These are phyloP conservation scores for Peronospora belbahrii DNA, from an alignment of 352 stramenopile genomes.

Conservation along the genomic window DNA sequence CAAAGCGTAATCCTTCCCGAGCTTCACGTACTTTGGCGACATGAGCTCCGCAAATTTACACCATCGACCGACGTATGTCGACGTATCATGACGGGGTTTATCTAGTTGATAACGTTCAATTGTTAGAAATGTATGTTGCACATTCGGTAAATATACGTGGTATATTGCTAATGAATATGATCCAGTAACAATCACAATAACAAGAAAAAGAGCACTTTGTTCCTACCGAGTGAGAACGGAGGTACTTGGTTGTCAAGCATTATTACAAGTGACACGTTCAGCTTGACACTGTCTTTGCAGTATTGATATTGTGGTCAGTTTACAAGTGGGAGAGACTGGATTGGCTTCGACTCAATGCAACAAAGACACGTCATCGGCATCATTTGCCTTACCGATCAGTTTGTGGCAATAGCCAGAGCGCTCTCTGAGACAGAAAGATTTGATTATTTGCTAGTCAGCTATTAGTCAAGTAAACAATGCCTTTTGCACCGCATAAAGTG, in stretches of 20 bases:
- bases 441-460: too few species aligned
- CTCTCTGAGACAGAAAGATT: too few species aligned
- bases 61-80: slow-evolving; percentile 80
- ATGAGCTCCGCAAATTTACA: slow-evolving; percentile 81
- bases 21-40: slow-evolving; percentile 42
- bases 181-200: not conserved
- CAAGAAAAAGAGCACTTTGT: not conserved
- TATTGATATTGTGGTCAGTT: slow-evolving; percentile 12
- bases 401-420: slow-evolving; percentile 22
- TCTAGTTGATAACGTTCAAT: slow-evolving; percentile 22
- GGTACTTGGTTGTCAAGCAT: slow-evolving; percentile 28
- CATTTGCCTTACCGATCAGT: not conserved
- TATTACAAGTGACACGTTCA: slow-evolving; percentile 13
- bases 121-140: too few species aligned
- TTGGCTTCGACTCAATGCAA: slow-evolving; percentile 6
- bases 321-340: slow-evolving; percentile 14
- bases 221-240: slow-evolving; percentile 30
- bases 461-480: too few species aligned
- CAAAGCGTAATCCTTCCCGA: not conserved
- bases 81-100: slow-evolving; percentile 75
- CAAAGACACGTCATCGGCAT: slow-evolving; percentile 18
- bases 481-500: too few species aligned
- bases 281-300: too few species aligned
- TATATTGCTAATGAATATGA: too few species aligned
- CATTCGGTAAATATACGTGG: too few species aligned